phyloP scores from a whole-genome alignment of 257 asterid species.

The Henckelia pumila region DNA sequence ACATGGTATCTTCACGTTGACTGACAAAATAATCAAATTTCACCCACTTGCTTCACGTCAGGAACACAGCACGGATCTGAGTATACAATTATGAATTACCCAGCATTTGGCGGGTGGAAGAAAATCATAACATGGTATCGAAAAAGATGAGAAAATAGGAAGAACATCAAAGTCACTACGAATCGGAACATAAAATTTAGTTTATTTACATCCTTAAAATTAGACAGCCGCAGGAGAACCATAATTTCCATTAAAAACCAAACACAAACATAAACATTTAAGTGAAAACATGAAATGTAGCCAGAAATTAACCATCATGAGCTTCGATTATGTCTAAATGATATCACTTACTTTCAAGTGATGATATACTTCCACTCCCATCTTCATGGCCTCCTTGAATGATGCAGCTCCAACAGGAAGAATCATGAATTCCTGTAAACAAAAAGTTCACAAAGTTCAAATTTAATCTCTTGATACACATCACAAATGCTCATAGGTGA shows the following conservation, averaged over 20 bases:
- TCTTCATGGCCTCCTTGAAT: constrained; percentile 97
- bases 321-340: background rate
- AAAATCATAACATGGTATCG: background rate
- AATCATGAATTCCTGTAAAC: constrained; percentile 87
- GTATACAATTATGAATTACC: background rate
- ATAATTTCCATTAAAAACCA: constrained; percentile 7
- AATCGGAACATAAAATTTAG: background rate
- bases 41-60: background rate
- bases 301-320: background rate
- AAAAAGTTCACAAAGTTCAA: background rate
- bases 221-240: background rate
- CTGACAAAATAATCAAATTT: too few relatives aligned
- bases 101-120: background rate
- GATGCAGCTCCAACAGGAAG: constrained; percentile 94
- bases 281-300: background rate
- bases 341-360: constrained; percentile 62
- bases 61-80: background rate
- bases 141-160: background rate
- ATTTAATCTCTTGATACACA: background rate
- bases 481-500: background rate
- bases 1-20: too few relatives aligned
- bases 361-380: constrained; percentile 99
- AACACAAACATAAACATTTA: too few relatives aligned
- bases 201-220: background rate
- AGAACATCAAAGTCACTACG: background rate